Base-by-base conservation (phyloP, 495 filamentous ascomycete genomes). In the Clavariopsis aquatica region DNA sequence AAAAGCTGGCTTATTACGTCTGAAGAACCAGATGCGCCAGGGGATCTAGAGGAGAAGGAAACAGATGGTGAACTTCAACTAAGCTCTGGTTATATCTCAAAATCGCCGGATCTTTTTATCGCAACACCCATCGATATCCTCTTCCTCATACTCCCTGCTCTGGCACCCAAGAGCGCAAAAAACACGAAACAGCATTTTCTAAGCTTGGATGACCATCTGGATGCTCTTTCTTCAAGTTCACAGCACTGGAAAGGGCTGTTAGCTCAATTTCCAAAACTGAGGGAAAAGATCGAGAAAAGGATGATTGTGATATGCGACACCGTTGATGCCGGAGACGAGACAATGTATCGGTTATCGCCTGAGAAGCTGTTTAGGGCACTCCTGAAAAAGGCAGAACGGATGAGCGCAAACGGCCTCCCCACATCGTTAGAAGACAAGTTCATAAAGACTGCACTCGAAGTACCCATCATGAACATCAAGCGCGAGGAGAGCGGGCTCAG, bases 391-490 rank as follows among this genome's bases (percentile, higher is more conserved):
- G 92, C 92, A 19, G 78, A 82, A 56, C 81, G 78, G 0, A 91
- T 96, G 83, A 80, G 80, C 20, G 74, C 78, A 7, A 78, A 77
- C 0, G 85, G 85, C 0, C 74, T 97, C 29, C 92, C 94, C 10
- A 75, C 77, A 43, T 96, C 89, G 68, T 81, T 98, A 81, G 95
- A 97, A 73, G 88, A 96, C 43, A 86, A 84, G 27, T 94, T 96
- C 69, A 83, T 99, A 13, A 79, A 77, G 20, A 87, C 88, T 65
- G 81, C 84, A n/a, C 75, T 98, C 26, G 88, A 90, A 57, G 82
- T 83, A 49, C 94, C 94, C 0, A 75, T 92, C 22, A 77, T 89
- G 69, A 66, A 62, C 55, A 54, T 76, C 13, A 65, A 53, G 59
- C 60, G 70, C 24, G 72, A 75, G 49, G 71, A 71, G 31, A 73